Evolutionary conservation across 1,139 yeast species (phyloP).

Genomic region (Yamadazyma aaseri): DNA sequence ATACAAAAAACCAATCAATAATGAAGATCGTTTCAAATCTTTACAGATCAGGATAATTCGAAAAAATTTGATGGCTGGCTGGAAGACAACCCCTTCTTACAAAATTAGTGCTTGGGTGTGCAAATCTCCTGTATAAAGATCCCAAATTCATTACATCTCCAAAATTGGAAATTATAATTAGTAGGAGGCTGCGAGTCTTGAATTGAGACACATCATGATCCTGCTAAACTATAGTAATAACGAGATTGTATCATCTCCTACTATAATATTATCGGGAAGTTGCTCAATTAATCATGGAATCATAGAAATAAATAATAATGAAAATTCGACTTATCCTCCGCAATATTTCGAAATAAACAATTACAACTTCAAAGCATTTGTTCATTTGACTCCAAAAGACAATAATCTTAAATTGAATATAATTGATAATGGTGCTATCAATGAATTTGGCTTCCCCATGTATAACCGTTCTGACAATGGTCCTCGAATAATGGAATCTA

Average conservation of each 20-base stretch:
- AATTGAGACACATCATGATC: constrained; percentile 10
- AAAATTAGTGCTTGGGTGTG: too few relatives aligned
- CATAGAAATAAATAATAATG: constrained; percentile 37
- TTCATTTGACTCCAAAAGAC: constrained; percentile 67
- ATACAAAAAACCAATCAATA: too few relatives aligned
- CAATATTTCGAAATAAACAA: constrained; percentile 68
- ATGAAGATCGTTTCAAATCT: too few relatives aligned
- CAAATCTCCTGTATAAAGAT: too few relatives aligned
- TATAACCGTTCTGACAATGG: constrained; percentile 19
- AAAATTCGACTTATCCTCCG: constrained; percentile 60
- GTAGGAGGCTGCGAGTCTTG: too few relatives aligned
- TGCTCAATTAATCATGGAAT: constrained; percentile 20
- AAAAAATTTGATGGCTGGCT: constrained; percentile 5
- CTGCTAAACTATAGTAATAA: constrained; percentile 33
- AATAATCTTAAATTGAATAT: constrained; percentile 42
- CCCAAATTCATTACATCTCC: too few relatives aligned
- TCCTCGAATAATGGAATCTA: constrained; percentile 25
- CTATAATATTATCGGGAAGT: constrained; percentile 31
- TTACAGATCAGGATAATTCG: too few relatives aligned
- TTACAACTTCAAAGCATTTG: constrained; percentile 70
- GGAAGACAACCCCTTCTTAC: constrained; percentile 1
- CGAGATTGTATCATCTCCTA: constrained; percentile 45
- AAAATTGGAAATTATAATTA: too few relatives aligned
- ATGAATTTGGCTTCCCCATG: constrained; percentile 29
- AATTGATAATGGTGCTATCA: constrained; percentile 25